Conservation (phyloP, 768 basidiomycete genomes). For the Tephrocybe rancida region DNA sequence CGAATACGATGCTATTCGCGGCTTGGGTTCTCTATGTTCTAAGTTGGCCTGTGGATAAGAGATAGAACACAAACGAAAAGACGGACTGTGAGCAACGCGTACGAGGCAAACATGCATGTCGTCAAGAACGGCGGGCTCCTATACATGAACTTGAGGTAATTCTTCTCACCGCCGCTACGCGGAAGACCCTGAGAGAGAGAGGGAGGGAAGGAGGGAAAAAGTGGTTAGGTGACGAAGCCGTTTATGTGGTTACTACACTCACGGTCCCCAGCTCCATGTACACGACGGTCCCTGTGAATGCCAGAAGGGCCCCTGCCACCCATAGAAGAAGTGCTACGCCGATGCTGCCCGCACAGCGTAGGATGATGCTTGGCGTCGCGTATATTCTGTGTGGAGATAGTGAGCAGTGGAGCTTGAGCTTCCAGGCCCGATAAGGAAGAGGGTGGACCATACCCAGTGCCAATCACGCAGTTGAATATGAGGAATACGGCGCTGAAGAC, state of each 20-base stretch:
- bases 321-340: slow-evolving; percentile 69
- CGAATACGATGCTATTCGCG: slow-evolving; percentile 64
- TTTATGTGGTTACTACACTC: slow-evolving; percentile 15
- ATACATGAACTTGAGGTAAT: slow-evolving; percentile 70
- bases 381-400: slow-evolving; percentile 51
- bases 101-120: slow-evolving; percentile 59
- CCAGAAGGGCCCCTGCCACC: slow-evolving; percentile 67
- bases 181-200: slow-evolving; percentile 54
- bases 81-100: slow-evolving; percentile 58
- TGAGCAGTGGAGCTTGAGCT: neutral
- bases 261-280: slow-evolving; percentile 76
- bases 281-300: slow-evolving; percentile 65
- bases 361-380: slow-evolving; percentile 66
- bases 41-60: no score
- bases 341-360: slow-evolving; percentile 68
- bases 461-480: slow-evolving; percentile 73
- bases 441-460: slow-evolving; percentile 53
- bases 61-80: neutral
- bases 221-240: neutral
- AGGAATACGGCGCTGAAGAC: slow-evolving; percentile 57
- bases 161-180: slow-evolving; percentile 73
- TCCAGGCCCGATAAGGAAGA: neutral
- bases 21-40: slow-evolving; percentile 61
- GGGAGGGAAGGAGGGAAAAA: no score
- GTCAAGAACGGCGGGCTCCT: slow-evolving; percentile 57